Base-by-base conservation (phyloP, 176 grass and related monocot genomes). In the Olyra latifolia region DNA sequence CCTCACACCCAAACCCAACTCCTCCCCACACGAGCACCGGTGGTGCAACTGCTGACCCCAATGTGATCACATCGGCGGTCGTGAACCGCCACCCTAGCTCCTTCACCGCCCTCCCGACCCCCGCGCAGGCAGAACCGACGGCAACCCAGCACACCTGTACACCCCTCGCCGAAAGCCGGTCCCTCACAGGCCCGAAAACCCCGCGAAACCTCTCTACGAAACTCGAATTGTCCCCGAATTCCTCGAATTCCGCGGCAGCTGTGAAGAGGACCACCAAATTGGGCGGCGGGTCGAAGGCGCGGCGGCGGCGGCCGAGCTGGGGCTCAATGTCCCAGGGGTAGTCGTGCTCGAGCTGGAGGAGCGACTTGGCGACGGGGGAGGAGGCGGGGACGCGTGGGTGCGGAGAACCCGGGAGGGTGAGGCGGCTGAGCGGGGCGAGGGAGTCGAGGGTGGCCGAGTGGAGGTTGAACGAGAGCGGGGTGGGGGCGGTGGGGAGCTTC, bases 301-400 rank as follows among this genome's bases (percentile, higher is more conserved):
- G 20, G 81, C 75, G 11, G 54, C 66, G 61, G 19, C 42, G 70
- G 62, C 53, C 62, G 30, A 44, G 85, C 24, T 62, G 54, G 20
- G 82, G 25, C 1, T 84, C 87, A 54, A 45, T 14, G 66, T 91
- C 86, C 92, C 89, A 94, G 61, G 66, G 43, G 77, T 94, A 94
- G 25, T 91, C 86, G 67, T 94, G 89, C 84, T 94, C 88, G 67
- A 94, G 76, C 80, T 94, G 89, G 80, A 91, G 88, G 47, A 94
- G 86, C 1, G 89, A 91, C 39, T 76, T 81, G 80, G 89, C 86
- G 32, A 94, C 71, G 53, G 85, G 86, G 5, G 86, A 82, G 45
- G 86, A 87, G 56, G 69, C 43, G 8, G 69, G 22, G 12, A 52
- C 45, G 79, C 38, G 54, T 22, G 76, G 67, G 75, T 81, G 83